phyloP scores from a whole-genome alignment of 129 eudicot genomes.

The Escallonia herrerae region DNA sequence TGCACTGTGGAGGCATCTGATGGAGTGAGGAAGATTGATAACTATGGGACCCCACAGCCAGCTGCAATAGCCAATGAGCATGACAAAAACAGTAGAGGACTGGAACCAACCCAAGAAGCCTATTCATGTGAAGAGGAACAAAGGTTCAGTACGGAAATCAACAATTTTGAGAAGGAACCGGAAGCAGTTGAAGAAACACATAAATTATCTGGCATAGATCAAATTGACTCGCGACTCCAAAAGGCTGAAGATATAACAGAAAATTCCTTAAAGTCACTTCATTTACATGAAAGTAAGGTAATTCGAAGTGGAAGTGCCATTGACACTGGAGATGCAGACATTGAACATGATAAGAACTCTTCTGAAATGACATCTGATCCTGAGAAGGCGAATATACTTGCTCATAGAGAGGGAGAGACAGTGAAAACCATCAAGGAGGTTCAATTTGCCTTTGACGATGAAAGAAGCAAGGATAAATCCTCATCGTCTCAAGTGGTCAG shows the following conservation, averaged over 20 bases:
- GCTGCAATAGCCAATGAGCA: conserved; percentile 12
- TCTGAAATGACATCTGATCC: conserved; percentile 12
- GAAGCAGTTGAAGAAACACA: conserved; percentile 33
- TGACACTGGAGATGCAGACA: conserved; percentile 16
- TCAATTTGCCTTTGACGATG: conserved; percentile 18
- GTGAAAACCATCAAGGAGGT: conserved; percentile 8
- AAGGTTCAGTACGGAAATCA: conserved; percentile 11
- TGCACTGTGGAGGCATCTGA: conserved; percentile 27
- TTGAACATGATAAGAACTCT: conserved; percentile 17
- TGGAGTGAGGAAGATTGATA: conserved; percentile 22
- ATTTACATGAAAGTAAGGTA: conserved; percentile 7
- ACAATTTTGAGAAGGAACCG: conserved; percentile 18
- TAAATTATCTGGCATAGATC: conserved; percentile 17
- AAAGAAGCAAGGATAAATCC: conserved; percentile 15
- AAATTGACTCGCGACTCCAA: conserved; percentile 13
- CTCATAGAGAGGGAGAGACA: conserved; percentile 17
- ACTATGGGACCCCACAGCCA: conserved; percentile 21
- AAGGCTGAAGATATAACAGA: conserved; percentile 11
- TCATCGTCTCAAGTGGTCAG: conserved; percentile 19
- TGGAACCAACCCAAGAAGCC: conserved; percentile 20
- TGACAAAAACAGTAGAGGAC: conserved; percentile 14
- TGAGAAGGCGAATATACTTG: conserved; percentile 12
- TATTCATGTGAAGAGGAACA: conserved; percentile 9
- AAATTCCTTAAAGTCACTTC: conserved; percentile 10
- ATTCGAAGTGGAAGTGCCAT: conserved; percentile 16